phyloP scores from a whole-genome alignment of 2,329 filamentous ascomycete genomes.

The Lachnellula arida region DNA sequence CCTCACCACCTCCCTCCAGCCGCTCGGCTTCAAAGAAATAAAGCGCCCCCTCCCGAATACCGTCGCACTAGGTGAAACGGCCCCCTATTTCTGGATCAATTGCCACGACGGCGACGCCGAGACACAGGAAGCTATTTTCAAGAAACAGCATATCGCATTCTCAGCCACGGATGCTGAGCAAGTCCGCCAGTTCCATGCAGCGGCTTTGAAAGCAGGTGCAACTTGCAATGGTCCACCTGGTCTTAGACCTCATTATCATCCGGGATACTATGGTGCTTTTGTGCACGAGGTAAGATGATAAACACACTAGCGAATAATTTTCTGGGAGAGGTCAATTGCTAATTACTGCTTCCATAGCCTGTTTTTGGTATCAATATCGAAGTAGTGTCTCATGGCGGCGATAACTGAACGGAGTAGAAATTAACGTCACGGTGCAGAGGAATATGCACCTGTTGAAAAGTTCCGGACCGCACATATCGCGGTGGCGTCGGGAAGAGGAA shows the following conservation, averaged over 20 bases:
- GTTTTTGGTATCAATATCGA: conserved; percentile 15
- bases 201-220: conserved; percentile 15
- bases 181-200: conserved; percentile 13
- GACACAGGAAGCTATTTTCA: neutral
- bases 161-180: conserved; percentile 14
- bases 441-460: no score
- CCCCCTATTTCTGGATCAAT: conserved; percentile 13
- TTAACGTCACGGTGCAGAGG: no score
- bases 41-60: conserved; percentile 8
- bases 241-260: conserved; percentile 9
- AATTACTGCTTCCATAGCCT: neutral
- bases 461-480: no score
- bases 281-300: conserved; percentile 3
- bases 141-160: conserved; percentile 16
- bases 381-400: conserved; percentile 7
- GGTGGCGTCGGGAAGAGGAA: no score
- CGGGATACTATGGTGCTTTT: conserved; percentile 17
- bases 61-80: conserved; percentile 13
- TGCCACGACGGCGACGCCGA: neutral
- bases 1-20: conserved; percentile 12
- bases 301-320: no score
- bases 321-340: no score
- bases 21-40: conserved; percentile 13
- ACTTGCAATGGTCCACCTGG: conserved; percentile 17
- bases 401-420: no score